A percentile compares a stretch with the other conserved stretches of the same genome.
Conservation (phyloP, 2,329 filamentous ascomycete species). For the Penicillium sp. region DNA sequence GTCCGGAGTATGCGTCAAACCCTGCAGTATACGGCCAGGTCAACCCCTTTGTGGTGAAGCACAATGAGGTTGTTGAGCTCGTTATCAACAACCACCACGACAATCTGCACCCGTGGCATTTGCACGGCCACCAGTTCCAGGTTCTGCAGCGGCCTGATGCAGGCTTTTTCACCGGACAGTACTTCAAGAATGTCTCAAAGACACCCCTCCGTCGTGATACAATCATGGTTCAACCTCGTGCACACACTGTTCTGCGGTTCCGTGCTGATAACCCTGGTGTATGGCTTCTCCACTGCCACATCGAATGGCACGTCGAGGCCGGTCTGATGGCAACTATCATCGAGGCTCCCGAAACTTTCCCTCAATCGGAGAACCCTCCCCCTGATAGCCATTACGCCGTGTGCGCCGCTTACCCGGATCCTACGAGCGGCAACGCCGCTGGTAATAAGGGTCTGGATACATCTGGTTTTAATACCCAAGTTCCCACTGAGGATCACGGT, state of each 20-base stretch:
- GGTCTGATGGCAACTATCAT: conserved; percentile 35
- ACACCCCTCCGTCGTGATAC: conserved; percentile 35
- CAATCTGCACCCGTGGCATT: conserved; percentile 49
- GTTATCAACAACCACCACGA: conserved; percentile 37
- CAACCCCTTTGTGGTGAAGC: conserved; percentile 66
- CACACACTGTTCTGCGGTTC: conserved; percentile 36
- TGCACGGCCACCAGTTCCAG: conserved; percentile 55
- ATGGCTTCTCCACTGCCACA: conserved; percentile 40
- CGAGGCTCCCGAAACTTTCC: conserved; percentile 32
- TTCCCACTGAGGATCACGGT: conserved; percentile 10
- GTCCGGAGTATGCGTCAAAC: conserved; percentile 53
- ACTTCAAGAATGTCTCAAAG: conserved; percentile 22
- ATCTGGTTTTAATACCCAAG: conserved; percentile 12
- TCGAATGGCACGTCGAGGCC: conserved; percentile 37
- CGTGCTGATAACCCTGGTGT: conserved; percentile 37
- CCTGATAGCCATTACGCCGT: conserved; percentile 23
- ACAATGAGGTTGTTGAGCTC: conserved; percentile 50
- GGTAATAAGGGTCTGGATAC: conserved; percentile 20
- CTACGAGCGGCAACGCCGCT: conserved; percentile 24
- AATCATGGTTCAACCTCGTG: conserved; percentile 33
- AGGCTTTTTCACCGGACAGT: conserved; percentile 28
- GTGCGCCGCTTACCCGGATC: conserved; percentile 24
- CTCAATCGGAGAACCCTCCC: conserved; percentile 12
- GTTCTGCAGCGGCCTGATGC: conserved; percentile 37
- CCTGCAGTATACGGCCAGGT: conserved; percentile 66